Base-by-base conservation (phyloP, 306 rosid genomes). In the Canavalia ensiformis region DNA sequence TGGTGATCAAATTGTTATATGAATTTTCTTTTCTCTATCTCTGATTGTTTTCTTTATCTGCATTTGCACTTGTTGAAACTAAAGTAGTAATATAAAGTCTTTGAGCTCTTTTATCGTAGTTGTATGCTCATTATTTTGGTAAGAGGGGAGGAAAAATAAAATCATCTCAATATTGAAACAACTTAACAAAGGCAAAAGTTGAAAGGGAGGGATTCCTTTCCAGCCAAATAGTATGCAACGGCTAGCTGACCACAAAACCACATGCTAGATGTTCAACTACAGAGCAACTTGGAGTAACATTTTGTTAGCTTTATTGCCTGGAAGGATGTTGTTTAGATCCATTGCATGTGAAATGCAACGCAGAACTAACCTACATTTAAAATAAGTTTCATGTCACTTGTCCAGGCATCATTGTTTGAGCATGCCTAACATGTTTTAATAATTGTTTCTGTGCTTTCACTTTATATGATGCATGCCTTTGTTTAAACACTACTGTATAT, bases 341-440 rank as follows among this genome's bases (percentile, higher is more conserved):
- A 82, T 55, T 89, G 86, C 67, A 77, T 88, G 59, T 76, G 82
- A 50, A 41, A 35, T 75, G 64, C 79, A 68, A 72, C 79, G 77
- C 76, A 73, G 37, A 77, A 52, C 66, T 88, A 50, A 55, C 58
- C 68, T 62, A 75, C 82, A 51, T 54, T 81, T 66, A 65, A 84
- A 85, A 81, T 82, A 77, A 42, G 63, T 89, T 90, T 93, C 91
- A 81, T 87, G 87, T 77, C 90, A 85, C 83, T 82, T 81, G 74
- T 68, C 87, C 66, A 44, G 34, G 66, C 91, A 81, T 82, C 74
- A 81, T 87, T 88, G 86, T 87, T 75, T 85, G 74, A 83, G 90
- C 91, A 89, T 88, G 94, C 88, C 75, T 84, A 84, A 84, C 89
- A 81, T 88, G 88, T 84, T 18, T 79, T 87, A 87, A 87, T 88